Evolutionary conservation across 306 rosid species (phyloP).

Genomic region (Abrus pulchellus): DNA sequence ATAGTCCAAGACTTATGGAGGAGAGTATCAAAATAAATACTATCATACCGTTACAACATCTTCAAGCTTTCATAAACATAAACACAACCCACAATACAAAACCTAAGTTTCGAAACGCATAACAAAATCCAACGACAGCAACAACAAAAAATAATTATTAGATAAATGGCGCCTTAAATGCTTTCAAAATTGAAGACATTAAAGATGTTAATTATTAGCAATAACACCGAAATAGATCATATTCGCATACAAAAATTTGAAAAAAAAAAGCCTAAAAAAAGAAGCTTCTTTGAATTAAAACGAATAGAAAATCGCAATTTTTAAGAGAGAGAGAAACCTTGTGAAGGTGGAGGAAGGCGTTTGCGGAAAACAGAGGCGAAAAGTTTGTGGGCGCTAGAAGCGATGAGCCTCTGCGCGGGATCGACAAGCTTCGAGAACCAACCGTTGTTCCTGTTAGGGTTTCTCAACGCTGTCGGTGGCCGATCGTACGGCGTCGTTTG

Average conservation of each 20-base stretch:
- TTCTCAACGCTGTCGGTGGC: conserved; percentile 68
- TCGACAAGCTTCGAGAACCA: conserved; percentile 92
- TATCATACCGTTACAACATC: not conserved
- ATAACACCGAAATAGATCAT: not conserved
- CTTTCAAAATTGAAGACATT: conserved; percentile 25
- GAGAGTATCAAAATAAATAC: not conserved
- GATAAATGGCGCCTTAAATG: not conserved
- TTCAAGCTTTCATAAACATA: conserved; percentile 21
- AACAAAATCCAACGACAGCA: not conserved
- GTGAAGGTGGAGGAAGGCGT: conserved; percentile 66
- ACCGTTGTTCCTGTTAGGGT: conserved; percentile 60
- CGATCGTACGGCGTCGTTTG: conserved; percentile 90
- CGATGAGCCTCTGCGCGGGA: conserved; percentile 92
- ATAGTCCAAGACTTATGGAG: not conserved
- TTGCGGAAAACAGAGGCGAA: conserved; percentile 80
- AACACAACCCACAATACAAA: not conserved
- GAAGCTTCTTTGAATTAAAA: not conserved
- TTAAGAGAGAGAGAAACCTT: conserved; percentile 44
- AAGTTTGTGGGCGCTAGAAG: conserved; percentile 70
- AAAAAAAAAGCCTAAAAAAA: not conserved
- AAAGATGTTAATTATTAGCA: conserved; percentile 11
- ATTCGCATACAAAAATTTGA: not conserved
- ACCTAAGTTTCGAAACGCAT: conserved; percentile 30
- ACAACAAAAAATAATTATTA: not conserved
- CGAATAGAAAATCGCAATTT: not conserved